phyloP scores from a whole-genome alignment of 805 yeast genomes.

The Ogataea wickerhamii region DNA sequence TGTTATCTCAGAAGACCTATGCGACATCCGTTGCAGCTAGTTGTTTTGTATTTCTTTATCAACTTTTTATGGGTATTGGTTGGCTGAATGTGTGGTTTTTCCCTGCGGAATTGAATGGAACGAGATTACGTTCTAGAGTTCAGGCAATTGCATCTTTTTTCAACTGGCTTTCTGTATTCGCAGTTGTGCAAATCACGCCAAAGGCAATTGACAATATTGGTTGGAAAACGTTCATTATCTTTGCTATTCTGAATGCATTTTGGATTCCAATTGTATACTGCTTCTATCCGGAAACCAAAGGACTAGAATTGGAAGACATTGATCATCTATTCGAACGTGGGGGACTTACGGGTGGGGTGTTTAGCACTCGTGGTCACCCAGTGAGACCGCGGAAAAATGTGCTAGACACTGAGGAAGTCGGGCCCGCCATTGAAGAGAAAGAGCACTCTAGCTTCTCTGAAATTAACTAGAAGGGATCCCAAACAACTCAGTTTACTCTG shows the following conservation, averaged over 20 bases:
- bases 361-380: constrained; percentile 14
- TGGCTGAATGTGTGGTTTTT: constrained; percentile 41
- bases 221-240: constrained; percentile 40
- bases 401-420: constrained; percentile 6
- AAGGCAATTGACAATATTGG: constrained; percentile 37
- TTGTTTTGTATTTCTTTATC: constrained; percentile 6
- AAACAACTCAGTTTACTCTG: too few relatives aligned
- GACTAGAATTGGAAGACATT: constrained; percentile 41
- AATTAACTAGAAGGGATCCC: too few relatives aligned
- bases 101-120: constrained; percentile 56
- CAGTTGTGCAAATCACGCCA: constrained; percentile 52
- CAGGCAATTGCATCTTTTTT: constrained; percentile 49
- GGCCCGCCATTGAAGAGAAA: constrained; percentile 5
- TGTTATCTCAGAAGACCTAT: constrained; percentile 4
- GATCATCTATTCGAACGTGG: constrained; percentile 17
- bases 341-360: constrained; percentile 16
- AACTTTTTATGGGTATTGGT: constrained; percentile 29
- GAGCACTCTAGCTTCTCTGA: constrained; percentile 4
- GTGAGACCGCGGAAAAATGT: constrained; percentile 9
- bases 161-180: constrained; percentile 55
- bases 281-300: constrained; percentile 44
- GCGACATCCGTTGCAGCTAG: constrained; percentile 6
- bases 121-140: constrained; percentile 46
- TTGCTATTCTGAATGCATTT: constrained; percentile 40
- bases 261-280: constrained; percentile 37